Evolutionary conservation across 768 basidiomycete species (phyloP), one percentile per base, ranked within the genome.

Genomic region (Leccinum subgranulosum): DNA sequence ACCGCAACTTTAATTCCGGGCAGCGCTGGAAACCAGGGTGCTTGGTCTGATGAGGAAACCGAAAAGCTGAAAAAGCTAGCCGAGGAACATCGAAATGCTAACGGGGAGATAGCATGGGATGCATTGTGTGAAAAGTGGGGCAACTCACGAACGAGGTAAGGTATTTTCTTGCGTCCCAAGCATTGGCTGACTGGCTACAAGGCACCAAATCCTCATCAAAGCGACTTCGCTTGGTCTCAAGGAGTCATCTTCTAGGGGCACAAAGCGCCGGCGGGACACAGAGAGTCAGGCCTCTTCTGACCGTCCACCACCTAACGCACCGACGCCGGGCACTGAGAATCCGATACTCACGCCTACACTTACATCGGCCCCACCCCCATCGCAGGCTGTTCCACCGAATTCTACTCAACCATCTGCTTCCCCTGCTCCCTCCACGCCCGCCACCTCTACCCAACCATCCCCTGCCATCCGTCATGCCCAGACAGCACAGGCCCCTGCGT

Each of bases 121-220:
- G 83, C 85, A 75, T 80, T 92, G 23, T 83, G 86, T 51, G 77
- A 77, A 50, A 82, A 87, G 64, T 92, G 88, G 84, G 90, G 90
- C 4, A 80, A 80, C 59, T 82, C 82, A 39, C 79, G 90, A 54
- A 85, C 90, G 55, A 84, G 87, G 90, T 88, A 60, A 49, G 23
- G 74, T 74, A 28, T 47, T 25, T 1, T 55, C 54, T 45, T 29
- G 6, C 3, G 11, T 36, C 47, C 14, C 17, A 3, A 45, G 12
- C 21, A 4, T 48, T 48, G 7, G n/a, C 54, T 68, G 52, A 69
- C 49, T 19, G 27, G 48, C 27, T 34, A 1, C 21, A 53, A 92
- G 90, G 66, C 89, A 91, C 64, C 90, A 93, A 69, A 91, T 92
- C 55, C 74, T 92, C 33, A 82, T 91, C 59, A 92, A 90, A 71